phyloP scores from a whole-genome alignment of 2,329 filamentous ascomycete genomes.

The Fusarium sp. region DNA sequence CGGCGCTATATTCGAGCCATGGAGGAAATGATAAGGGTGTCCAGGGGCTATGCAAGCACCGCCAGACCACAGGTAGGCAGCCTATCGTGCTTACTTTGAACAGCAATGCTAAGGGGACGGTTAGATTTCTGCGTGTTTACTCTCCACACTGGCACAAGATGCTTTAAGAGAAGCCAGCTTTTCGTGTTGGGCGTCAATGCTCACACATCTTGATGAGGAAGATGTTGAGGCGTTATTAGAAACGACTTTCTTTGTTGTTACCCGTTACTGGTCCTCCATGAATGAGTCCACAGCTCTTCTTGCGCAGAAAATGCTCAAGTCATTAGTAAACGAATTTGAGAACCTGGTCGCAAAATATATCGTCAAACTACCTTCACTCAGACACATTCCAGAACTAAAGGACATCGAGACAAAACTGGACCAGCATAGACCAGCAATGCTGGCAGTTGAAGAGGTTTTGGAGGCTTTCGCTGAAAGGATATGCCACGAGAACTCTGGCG shows the following conservation, averaged over 20 bases:
- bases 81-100: neutral
- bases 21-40: constrained; percentile 86
- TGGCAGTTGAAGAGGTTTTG: constrained; percentile 69
- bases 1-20: constrained; percentile 84
- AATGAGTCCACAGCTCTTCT: constrained; percentile 69
- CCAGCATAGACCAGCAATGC: constrained; percentile 67
- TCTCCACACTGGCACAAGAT: constrained; percentile 82
- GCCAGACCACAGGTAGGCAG: constrained; percentile 85
- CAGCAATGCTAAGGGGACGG: constrained; percentile 4
- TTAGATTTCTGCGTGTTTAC: constrained; percentile 90
- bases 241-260: constrained; percentile 89
- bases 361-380: constrained; percentile 82
- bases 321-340: constrained; percentile 74
- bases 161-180: constrained; percentile 85
- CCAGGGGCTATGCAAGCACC: constrained; percentile 78
- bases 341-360: constrained; percentile 74
- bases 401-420: constrained; percentile 76
- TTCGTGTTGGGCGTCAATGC: constrained; percentile 84
- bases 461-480: constrained; percentile 80
- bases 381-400: constrained; percentile 75
- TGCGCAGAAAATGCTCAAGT: constrained; percentile 73
- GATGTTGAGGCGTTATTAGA: constrained; percentile 86
- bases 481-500: constrained; percentile 84
- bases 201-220: constrained; percentile 79
- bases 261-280: constrained; percentile 81